These are phyloP conservation scores for Lactifluus subvellereus DNA, from an alignment of 768 basidiomycete genomes.

Conservation along the genomic window DNA sequence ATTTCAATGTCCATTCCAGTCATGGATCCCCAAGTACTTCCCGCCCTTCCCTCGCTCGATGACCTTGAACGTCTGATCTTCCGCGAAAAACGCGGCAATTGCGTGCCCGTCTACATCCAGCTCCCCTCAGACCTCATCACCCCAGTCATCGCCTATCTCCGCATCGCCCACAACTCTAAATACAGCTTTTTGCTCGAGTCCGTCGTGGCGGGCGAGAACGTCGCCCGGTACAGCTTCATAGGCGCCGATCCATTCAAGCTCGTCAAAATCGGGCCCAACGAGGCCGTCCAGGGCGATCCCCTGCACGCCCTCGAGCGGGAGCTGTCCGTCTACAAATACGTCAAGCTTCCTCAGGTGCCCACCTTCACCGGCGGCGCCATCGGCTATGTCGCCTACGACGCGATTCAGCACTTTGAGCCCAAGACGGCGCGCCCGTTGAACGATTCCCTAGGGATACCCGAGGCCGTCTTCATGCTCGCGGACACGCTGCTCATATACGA, in stretches of 20 bases:
- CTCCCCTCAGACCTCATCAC: constrained; percentile 95
- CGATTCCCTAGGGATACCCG: constrained; percentile 86
- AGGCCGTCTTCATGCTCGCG: constrained; percentile 94
- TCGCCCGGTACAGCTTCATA: constrained; percentile 93
- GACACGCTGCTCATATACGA: constrained; percentile 96
- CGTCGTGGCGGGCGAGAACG: constrained; percentile 81
- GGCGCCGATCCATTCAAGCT: constrained; percentile 95
- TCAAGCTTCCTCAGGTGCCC: constrained; percentile 85
- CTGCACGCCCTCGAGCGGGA: constrained; percentile 79
- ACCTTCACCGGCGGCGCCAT: constrained; percentile 98
- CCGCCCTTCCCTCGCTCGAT: constrained; percentile 66
- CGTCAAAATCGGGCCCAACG: constrained; percentile 79
- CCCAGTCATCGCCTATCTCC: constrained; percentile 93
- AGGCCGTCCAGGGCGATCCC: constrained; percentile 84
- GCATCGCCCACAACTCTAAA: constrained; percentile 85
- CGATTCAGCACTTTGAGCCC: constrained; percentile 94
- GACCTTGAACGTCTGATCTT: constrained; percentile 71
- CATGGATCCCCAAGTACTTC: constrained; percentile 38
- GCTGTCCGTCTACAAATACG: constrained; percentile 78
- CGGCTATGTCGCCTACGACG: constrained; percentile 96
- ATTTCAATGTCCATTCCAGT: too few relatives aligned
- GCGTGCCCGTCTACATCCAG: constrained; percentile 87
- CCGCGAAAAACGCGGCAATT: constrained; percentile 82
- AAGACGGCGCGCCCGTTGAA: constrained; percentile 70
- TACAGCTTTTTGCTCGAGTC: constrained; percentile 96